Evolutionary conservation across 202 grass and related monocot species (phyloP), one percentile per base, ranked within the genome.

Genomic region (Musa balbisiana): DNA sequence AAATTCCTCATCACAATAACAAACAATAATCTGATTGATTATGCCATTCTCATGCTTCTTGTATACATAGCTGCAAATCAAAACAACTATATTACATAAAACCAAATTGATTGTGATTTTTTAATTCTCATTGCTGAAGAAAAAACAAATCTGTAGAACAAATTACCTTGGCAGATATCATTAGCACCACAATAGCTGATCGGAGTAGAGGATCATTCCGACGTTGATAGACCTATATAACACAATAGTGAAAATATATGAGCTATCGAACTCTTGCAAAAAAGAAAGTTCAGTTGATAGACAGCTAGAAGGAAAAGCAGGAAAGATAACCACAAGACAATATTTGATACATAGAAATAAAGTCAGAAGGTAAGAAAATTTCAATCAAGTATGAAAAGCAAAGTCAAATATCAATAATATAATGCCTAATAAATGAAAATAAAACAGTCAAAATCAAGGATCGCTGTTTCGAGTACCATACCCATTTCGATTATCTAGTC

Each of bases 101-200:
- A 65, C 24, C 63, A 65, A 65, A 60, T 20, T 60, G 15, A 60
- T 43, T 43, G 33, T 43, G 56, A 60, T 60, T 60, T 60, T 43
- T 43, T 4, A 43, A 6, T 43, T 43, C 33, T 43, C 56, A 8
- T 8, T 60, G 8, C 4, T 8, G 8, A 58, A 17, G n/a, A 59
- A 59, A 60, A 33, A 67, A 43, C 16, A 67, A 43, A 26, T 1
- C 64, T 43, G 12, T 33, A 9, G 20, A 67, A 67, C 13, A 29
- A 12, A 62, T 67, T 89, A 97, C 93, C 93, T 97, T 97, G 79
- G 84, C 89, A 56, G 93, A 85, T 81, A 97, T 91, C 51, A 84
- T 55, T 55, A 97, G 84, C 74, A 92, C 73, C 84, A 92, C 81
- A 69, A 93, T 49, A 52, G 88, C 78, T 71, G 88, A 82, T 62